phyloP scores from a whole-genome alignment of 2,329 filamentous ascomycete genomes.

The Diaporthe capsici region DNA sequence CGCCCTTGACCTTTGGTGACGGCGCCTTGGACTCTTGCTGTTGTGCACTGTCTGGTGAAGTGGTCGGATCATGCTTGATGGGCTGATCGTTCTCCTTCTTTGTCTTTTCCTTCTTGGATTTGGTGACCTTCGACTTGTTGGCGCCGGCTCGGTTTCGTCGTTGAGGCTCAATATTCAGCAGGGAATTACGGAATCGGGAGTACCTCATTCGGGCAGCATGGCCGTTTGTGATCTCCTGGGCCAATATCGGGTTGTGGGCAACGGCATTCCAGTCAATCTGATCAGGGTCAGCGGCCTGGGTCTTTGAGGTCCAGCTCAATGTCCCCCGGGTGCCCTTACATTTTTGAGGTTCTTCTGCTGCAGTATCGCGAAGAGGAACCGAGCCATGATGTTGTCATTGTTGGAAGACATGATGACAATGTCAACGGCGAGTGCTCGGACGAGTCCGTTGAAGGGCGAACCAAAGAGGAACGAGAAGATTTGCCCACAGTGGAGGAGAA shows the following conservation, averaged over 20 bases:
- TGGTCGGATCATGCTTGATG: slow-evolving; percentile 57
- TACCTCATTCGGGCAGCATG: slow-evolving; percentile 74
- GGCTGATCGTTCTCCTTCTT: slow-evolving; percentile 47
- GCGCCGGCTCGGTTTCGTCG: slow-evolving; percentile 59
- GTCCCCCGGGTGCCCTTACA: slow-evolving; percentile 57
- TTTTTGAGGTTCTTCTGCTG: slow-evolving; percentile 73
- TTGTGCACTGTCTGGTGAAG: slow-evolving; percentile 42
- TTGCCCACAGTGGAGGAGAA: slow-evolving; percentile 43
- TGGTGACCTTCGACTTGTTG: slow-evolving; percentile 61
- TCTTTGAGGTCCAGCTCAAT: slow-evolving; percentile 21
- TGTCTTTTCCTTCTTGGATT: slow-evolving; percentile 59
- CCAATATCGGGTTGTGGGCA: slow-evolving; percentile 66
- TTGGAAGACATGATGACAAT: slow-evolving; percentile 64
- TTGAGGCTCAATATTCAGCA: slow-evolving; percentile 64
- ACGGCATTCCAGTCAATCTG: slow-evolving; percentile 74
- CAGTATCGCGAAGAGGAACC: slow-evolving; percentile 72
- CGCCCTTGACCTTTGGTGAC: slow-evolving; percentile 55
- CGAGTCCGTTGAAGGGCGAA: slow-evolving; percentile 38
- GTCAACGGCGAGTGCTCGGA: slow-evolving; percentile 19
- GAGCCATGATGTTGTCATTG: slow-evolving; percentile 69
- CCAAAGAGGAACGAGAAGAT: slow-evolving; percentile 31
- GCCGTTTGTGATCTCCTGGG: slow-evolving; percentile 70
- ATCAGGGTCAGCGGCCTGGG: slow-evolving; percentile 41
- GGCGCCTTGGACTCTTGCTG: slow-evolving; percentile 43
- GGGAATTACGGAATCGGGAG: slow-evolving; percentile 64